Base-by-base conservation (phyloP, 129 eudicot genomes). In the Heracleum sosnowskyi region DNA sequence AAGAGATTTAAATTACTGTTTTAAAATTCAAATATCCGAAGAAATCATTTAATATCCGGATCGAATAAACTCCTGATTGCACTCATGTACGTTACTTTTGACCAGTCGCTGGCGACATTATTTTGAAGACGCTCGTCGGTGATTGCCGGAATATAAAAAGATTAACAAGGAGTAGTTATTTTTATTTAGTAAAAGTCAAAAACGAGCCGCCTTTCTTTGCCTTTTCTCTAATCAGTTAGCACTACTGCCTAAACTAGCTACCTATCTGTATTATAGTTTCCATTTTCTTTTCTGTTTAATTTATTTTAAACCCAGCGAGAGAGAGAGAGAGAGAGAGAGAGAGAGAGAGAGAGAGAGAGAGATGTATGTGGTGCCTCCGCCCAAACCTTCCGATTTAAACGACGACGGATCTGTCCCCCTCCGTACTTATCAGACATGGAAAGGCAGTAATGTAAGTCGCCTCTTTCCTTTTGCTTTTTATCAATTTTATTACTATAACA, bases 341-440 rank as follows among this genome's bases (percentile, higher is more conserved):
- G 31, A 20, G 26, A 49, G 60, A 16, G 60, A 49, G 60, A 77
- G 74, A 77, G 28, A 72, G 22, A 69, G 28, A 84, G 81, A 86
- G 81, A 89, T 89, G 93, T 79, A 89, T 46, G 89, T 83, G 42
- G 85, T 82, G n/a, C 85, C 82, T 77, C 91, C 87, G 78, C 87
- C 89, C 0, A 78, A 79, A 24, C 85, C 66, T 57, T 78, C 92
- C 51, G 85, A 79, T 73, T 71, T 47, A 81, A 82, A 75, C 81
- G 79, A 33, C 71, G 81, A 24, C 26, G 84, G 40, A 47, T n/a
- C 79, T 40, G 12, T 77, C 76, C 83, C 77, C 71, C 73, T 86
- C 72, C 85, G 91, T 15, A 79, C 81, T 60, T 89, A 89, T 35
- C 88, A 87, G 78, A 57, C 83, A 36, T 89, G 93, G 93, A 79